A percentile compares a stretch with the other conserved stretches of the same genome.
Conservation (phyloP, 2,329 filamentous ascomycete species). For the Colletotrichum cordylinicola region DNA sequence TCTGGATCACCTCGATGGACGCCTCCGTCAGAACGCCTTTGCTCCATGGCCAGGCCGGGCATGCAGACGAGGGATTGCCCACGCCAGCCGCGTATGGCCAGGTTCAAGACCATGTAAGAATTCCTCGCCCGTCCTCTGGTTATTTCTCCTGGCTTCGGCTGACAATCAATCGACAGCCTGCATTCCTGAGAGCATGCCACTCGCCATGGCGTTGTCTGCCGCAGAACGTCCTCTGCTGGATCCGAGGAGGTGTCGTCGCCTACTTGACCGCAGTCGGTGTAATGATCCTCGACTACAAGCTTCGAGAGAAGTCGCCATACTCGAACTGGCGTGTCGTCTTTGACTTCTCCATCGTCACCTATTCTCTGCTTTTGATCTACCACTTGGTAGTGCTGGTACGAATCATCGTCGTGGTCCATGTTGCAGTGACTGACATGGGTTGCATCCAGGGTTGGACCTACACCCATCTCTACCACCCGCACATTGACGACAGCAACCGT, state of each 20-base stretch:
- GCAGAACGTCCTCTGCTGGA: constrained; percentile 49
- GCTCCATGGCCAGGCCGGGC: constrained; percentile 11
- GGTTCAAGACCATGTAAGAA: constrained; percentile 34
- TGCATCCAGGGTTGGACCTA: constrained; percentile 54
- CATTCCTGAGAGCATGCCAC: constrained; percentile 56
- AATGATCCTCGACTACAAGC: constrained; percentile 52
- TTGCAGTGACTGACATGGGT: not conserved
- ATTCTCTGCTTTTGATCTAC: constrained; percentile 48
- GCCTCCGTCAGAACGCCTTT: constrained; percentile 24
- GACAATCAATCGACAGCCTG: constrained; percentile 41
- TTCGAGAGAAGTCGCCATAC: constrained; percentile 43
- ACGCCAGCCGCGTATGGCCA: constrained; percentile 21
- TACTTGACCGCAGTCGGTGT: constrained; percentile 48
- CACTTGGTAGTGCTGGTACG: constrained; percentile 53
- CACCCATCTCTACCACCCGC: constrained; percentile 55
- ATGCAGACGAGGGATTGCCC: constrained; percentile 7
- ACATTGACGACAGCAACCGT: constrained; percentile 40
- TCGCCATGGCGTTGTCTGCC: constrained; percentile 55
- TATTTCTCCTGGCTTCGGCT: not conserved
- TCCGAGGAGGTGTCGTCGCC: constrained; percentile 47
- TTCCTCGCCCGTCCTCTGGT: not conserved
- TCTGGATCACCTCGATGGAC: not conserved
- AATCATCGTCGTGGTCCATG: not conserved
- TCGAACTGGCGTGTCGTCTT: constrained; percentile 50
- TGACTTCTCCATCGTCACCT: constrained; percentile 54